Percentiles rank a stretch among this genome's conserved stretches.
These are phyloP conservation scores for Fusarium incarnatum DNA, from an alignment of 2,329 filamentous ascomycete genomes.

Conservation along the genomic window DNA sequence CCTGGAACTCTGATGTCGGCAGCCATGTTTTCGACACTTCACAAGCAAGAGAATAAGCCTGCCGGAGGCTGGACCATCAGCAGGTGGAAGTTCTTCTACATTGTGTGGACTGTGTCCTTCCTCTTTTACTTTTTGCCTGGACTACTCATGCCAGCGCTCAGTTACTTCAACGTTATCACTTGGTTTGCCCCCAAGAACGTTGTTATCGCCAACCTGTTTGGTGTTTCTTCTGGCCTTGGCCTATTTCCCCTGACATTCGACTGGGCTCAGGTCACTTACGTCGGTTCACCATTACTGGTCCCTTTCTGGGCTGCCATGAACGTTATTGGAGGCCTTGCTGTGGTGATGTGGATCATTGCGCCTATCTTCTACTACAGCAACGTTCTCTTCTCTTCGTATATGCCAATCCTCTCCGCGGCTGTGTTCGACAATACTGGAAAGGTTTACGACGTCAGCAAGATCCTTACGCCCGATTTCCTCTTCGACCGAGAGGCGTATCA, in stretches of 20 bases:
- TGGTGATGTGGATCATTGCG: slow-evolving; percentile 87
- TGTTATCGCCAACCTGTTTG: slow-evolving; percentile 88
- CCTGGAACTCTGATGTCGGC: slow-evolving; percentile 88
- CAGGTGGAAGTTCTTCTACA: slow-evolving; percentile 85
- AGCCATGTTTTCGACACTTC: slow-evolving; percentile 88
- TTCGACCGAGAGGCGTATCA: slow-evolving; percentile 83
- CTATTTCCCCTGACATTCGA: slow-evolving; percentile 90
- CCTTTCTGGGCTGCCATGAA: slow-evolving; percentile 91
- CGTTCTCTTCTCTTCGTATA: slow-evolving; percentile 82
- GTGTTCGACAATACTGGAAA: slow-evolving; percentile 88
- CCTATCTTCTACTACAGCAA: slow-evolving; percentile 86
- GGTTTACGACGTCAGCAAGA: slow-evolving; percentile 83
- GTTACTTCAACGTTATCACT: slow-evolving; percentile 89
- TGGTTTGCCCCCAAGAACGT: slow-evolving; percentile 90
- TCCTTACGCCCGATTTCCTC: slow-evolving; percentile 80
- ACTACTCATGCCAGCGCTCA: slow-evolving; percentile 83
- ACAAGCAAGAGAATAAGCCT: slow-evolving; percentile 84
- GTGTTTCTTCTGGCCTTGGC: slow-evolving; percentile 84
- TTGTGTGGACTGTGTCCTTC: slow-evolving; percentile 77
- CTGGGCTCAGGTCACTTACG: slow-evolving; percentile 90
- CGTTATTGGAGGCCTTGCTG: slow-evolving; percentile 80
- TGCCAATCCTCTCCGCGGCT: slow-evolving; percentile 85
- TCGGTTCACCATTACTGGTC: slow-evolving; percentile 84
- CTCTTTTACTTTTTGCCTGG: slow-evolving; percentile 88
- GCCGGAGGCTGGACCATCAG: slow-evolving; percentile 87